These are phyloP conservation scores for Trichoderma atroviride DNA, from an alignment of 2,329 filamentous ascomycete species.

Conservation along the genomic window DNA sequence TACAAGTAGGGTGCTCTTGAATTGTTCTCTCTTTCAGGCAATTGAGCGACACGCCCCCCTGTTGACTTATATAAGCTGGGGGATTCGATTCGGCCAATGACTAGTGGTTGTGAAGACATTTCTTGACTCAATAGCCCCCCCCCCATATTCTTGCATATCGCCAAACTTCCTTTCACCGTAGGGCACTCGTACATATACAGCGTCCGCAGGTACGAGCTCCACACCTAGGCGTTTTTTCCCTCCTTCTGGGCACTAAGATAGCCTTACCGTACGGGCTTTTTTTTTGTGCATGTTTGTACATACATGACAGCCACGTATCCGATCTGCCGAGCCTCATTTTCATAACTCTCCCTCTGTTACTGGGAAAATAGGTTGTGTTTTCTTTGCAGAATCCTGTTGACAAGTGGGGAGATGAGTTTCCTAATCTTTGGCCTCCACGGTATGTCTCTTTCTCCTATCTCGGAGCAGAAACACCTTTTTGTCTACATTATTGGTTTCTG, in stretches of 20 bases:
- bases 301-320: background rate
- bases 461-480: background rate
- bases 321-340: background rate
- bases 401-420: background rate
- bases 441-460: background rate
- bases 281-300: background rate
- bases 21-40: background rate
- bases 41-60: background rate
- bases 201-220: constrained; percentile 10
- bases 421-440: background rate
- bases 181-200: background rate
- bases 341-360: background rate
- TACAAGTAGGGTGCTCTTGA: background rate
- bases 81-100: background rate
- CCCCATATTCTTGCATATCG: constrained; percentile 7
- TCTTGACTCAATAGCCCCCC: background rate
- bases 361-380: background rate
- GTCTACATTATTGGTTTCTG: background rate
- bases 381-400: background rate
- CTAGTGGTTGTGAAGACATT: background rate
- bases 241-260: constrained; percentile 2
- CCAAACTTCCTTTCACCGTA: constrained; percentile 1
- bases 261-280: background rate
- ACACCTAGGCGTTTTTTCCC: constrained; percentile 25
- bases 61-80: constrained; percentile 2